Evolutionary conservation across 768 basidiomycete species (phyloP).

Genomic region (Mycena polygramma): DNA sequence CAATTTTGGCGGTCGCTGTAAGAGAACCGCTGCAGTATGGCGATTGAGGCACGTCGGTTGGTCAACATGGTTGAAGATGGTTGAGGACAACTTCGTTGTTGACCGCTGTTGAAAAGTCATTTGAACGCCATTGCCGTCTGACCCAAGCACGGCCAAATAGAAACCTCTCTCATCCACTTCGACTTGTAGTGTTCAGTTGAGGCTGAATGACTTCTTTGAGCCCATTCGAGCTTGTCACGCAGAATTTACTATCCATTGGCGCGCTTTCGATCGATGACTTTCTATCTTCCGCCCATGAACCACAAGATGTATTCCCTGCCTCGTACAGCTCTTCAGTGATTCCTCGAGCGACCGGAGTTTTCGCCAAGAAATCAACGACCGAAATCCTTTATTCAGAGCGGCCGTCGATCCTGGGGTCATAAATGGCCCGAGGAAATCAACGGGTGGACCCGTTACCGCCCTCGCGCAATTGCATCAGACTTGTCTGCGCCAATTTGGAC

Average conservation of each 20-base stretch:
- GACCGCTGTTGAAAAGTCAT: too few species aligned
- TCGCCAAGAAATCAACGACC: too few species aligned
- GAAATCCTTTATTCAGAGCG: too few species aligned
- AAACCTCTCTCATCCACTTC: not conserved
- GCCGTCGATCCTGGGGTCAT: too few species aligned
- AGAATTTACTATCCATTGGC: slow-evolving; percentile 24
- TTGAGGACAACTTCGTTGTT: too few species aligned
- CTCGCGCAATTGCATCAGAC: slow-evolving; percentile 51
- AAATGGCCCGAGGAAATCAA: not conserved
- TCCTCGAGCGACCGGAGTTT: too few species aligned
- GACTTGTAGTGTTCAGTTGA: not conserved
- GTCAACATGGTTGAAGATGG: too few species aligned
- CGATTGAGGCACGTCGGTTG: too few species aligned
- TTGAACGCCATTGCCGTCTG: not conserved
- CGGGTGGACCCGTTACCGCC: not conserved
- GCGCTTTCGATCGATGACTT: slow-evolving; percentile 27
- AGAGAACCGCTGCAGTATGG: too few species aligned
- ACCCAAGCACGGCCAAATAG: not conserved
- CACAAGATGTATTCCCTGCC: not conserved
- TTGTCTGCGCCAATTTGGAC: slow-evolving; percentile 59
- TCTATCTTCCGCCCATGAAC: slow-evolving; percentile 2
- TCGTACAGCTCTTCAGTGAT: too few species aligned
- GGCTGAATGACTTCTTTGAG: slow-evolving; percentile 9
- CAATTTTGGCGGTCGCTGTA: too few species aligned
- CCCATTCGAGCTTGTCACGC: slow-evolving; percentile 21